Conservation (phyloP, 768 basidiomycete species). For the Aureoboletus auriporus region DNA sequence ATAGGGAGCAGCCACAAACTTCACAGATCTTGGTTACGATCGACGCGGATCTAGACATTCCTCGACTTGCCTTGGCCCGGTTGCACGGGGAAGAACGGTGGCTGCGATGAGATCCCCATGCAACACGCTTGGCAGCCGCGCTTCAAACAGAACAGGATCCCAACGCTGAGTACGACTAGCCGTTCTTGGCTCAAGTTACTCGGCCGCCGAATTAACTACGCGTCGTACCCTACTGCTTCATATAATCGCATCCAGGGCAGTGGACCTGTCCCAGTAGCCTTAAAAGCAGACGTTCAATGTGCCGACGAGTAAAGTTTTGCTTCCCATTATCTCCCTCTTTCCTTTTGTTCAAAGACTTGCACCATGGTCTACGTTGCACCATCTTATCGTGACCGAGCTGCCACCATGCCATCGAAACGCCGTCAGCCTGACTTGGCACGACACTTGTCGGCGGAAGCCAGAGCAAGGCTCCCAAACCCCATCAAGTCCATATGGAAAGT, state of each 20-base stretch:
- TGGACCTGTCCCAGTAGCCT: conserved; percentile 3
- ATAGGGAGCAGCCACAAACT: background rate
- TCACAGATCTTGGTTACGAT: background rate
- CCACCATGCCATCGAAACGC: conserved; percentile 17
- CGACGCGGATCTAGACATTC: background rate
- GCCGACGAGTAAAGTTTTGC: background rate
- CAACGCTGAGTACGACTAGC: background rate
- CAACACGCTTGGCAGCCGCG: no score
- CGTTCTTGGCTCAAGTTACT: background rate
- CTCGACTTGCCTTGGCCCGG: background rate
- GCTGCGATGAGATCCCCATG: no score
- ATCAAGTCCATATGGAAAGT: conserved; percentile 36
- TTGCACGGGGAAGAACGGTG: no score
- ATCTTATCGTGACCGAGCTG: conserved; percentile 7
- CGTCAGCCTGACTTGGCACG: conserved; percentile 29
- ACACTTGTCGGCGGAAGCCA: conserved; percentile 33
- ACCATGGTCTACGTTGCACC: conserved; percentile 27
- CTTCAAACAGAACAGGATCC: no score
- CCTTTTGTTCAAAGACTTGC: background rate
- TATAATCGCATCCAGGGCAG: background rate
- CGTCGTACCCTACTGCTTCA: background rate
- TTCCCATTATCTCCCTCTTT: background rate
- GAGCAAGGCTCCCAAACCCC: conserved; percentile 31
- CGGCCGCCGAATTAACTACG: background rate
- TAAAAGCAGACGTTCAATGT: conserved; percentile 6